These are phyloP conservation scores for Ganoderma boninense DNA, from an alignment of 1,284 basidiomycete species.

Conservation along the genomic window DNA sequence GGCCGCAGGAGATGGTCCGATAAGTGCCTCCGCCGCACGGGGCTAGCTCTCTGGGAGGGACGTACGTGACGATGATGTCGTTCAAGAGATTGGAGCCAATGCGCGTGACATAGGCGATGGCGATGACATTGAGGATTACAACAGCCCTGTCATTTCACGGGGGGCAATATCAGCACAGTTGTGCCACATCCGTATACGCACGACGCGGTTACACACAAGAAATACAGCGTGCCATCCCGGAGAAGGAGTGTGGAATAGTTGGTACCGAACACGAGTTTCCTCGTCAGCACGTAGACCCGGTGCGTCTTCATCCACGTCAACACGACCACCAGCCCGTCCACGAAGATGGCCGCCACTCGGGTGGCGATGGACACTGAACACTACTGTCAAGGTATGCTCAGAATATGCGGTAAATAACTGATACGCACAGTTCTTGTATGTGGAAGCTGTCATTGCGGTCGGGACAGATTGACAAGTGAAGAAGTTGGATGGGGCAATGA, in stretches of 20 bases:
- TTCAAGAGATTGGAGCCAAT: slow-evolving; percentile 28
- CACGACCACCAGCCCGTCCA: slow-evolving; percentile 31
- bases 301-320: slow-evolving; percentile 33
- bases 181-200: not conserved
- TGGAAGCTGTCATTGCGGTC: slow-evolving; percentile 13
- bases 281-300: slow-evolving; percentile 19
- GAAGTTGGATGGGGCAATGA: slow-evolving; percentile 19
- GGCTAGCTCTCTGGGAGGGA: not conserved
- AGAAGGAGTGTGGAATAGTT: slow-evolving; percentile 24
- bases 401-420: not conserved
- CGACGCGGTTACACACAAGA: slow-evolving; percentile 13
- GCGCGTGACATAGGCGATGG: slow-evolving; percentile 24
- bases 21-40: too few relatives aligned
- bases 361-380: slow-evolving; percentile 26
- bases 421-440: slow-evolving; percentile 21
- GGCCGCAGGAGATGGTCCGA: not conserved
- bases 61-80: slow-evolving; percentile 32
- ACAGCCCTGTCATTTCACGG: slow-evolving; percentile 13
- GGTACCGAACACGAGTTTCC: slow-evolving; percentile 11
- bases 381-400: not conserved
- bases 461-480: slow-evolving; percentile 28
- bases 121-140: slow-evolving; percentile 26
- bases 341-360: slow-evolving; percentile 26
- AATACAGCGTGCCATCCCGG: slow-evolving; percentile 30
- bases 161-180: not conserved